Evolutionary conservation across 257 asterid genomes (phyloP).

Genomic region (Solanum gandarillasii): DNA sequence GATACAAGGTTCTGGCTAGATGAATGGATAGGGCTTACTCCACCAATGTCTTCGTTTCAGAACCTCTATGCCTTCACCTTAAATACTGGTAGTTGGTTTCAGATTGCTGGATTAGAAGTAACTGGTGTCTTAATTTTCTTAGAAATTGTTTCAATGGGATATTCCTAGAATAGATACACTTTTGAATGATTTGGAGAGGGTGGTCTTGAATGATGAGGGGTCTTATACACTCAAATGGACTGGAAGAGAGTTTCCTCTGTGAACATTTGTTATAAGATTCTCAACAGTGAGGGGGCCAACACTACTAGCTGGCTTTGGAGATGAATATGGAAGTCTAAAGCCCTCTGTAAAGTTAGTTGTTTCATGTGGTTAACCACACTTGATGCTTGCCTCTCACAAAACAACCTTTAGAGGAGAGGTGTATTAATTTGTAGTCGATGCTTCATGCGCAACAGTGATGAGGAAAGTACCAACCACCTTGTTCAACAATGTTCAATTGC

Average conservation of each 20-base stretch:
- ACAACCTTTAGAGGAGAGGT: not conserved
- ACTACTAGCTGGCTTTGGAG: not conserved
- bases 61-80: not conserved
- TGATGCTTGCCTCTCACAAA: not conserved
- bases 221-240: not conserved
- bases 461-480: not conserved
- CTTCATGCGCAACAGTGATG: not conserved
- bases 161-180: not conserved
- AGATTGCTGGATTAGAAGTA: not conserved
- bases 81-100: not conserved
- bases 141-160: not conserved
- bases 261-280: not conserved
- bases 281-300: not conserved
- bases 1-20: not conserved
- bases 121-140: not conserved
- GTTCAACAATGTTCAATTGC: not conserved
- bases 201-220: not conserved
- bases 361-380: not conserved
- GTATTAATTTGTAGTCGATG: not conserved
- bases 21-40: not conserved
- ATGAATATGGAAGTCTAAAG: not conserved
- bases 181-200: not conserved
- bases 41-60: not conserved
- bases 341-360: not conserved
- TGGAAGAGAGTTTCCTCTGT: not conserved